These are phyloP conservation scores for Xylaria venustula DNA, from an alignment of 495 filamentous ascomycete species.

Conservation along the genomic window DNA sequence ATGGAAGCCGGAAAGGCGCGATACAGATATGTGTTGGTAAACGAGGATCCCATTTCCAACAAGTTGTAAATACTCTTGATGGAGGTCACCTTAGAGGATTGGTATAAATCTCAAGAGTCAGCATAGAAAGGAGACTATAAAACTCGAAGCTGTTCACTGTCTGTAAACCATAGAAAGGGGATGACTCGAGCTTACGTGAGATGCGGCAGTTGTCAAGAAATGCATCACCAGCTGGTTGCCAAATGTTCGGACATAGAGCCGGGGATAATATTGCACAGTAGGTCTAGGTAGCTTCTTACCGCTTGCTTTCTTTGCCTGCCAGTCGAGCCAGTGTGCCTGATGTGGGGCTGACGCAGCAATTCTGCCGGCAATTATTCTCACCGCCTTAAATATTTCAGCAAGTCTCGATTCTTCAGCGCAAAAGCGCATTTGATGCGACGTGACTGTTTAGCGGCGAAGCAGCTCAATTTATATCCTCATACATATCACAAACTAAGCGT, in stretches of 20 bases:
- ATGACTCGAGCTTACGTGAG: no score
- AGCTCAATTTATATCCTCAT: background rate
- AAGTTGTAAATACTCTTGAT: background rate
- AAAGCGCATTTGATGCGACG: constrained; percentile 5
- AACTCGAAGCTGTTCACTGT: no score
- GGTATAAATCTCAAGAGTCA: no score
- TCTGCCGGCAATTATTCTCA: constrained; percentile 12
- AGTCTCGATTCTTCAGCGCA: background rate
- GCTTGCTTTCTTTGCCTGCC: background rate
- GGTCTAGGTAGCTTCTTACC: background rate
- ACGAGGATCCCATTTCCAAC: constrained; percentile 43
- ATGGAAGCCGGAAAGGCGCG: constrained; percentile 69
- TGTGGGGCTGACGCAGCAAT: background rate
- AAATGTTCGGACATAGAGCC: no score
- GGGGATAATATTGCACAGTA: no score
- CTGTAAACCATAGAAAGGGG: no score
- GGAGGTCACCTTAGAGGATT: no score
- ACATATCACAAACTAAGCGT: no score
- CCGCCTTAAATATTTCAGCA: constrained; percentile 19
- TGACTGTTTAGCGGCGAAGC: background rate
- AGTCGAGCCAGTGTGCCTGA: background rate
- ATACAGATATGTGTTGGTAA: constrained; percentile 73
- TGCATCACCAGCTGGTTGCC: no score
- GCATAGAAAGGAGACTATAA: no score
- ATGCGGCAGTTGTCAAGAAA: no score